Conservation (phyloP, 2,329 filamentous ascomycete species). For the Epichloe scottii region DNA sequence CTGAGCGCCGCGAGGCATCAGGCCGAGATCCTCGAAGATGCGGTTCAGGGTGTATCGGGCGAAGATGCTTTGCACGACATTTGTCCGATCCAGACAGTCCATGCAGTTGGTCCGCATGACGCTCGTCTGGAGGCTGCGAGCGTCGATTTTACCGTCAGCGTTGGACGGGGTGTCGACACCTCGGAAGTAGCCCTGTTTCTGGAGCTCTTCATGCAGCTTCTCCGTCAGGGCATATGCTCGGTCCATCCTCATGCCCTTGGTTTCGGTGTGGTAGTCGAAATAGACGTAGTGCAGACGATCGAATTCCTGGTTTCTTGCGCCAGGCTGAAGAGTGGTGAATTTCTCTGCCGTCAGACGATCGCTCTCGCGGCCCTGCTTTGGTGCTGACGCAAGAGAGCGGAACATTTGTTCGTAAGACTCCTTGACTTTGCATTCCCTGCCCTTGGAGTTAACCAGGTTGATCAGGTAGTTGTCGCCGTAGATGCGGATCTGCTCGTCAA, state of each 20-base stretch:
- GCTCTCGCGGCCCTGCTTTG: slow-evolving; percentile 51
- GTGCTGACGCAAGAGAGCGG: slow-evolving; percentile 56
- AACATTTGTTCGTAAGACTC: slow-evolving; percentile 89
- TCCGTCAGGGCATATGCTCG: slow-evolving; percentile 79
- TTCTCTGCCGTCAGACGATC: slow-evolving; percentile 64
- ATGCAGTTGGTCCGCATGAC: slow-evolving; percentile 98
- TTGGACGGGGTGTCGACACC: slow-evolving; percentile 73
- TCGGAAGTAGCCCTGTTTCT: slow-evolving; percentile 81
- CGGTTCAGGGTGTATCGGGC: slow-evolving; percentile 79
- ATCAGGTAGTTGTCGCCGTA: slow-evolving; percentile 97
- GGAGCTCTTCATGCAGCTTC: slow-evolving; percentile 61
- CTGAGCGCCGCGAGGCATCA: slow-evolving; percentile 62
- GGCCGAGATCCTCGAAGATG: slow-evolving; percentile 73
- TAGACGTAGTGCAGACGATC: slow-evolving; percentile 92
- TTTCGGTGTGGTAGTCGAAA: slow-evolving; percentile 97
- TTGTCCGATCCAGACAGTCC: slow-evolving; percentile 96
- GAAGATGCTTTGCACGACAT: slow-evolving; percentile 95
- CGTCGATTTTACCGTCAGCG: slow-evolving; percentile 59
- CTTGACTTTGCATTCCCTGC: slow-evolving; percentile 80
- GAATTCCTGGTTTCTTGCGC: slow-evolving; percentile 46
- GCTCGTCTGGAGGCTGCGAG: slow-evolving; percentile 69
- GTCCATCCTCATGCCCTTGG: slow-evolving; percentile 88
- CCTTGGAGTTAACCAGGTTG: slow-evolving; percentile 94
- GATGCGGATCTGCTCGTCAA: slow-evolving; percentile 80
- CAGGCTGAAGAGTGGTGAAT: slow-evolving; percentile 62